These are phyloP conservation scores for Diplosphaera chodatii DNA, from an alignment of 139 green algal genomes.

Conservation along the genomic window DNA sequence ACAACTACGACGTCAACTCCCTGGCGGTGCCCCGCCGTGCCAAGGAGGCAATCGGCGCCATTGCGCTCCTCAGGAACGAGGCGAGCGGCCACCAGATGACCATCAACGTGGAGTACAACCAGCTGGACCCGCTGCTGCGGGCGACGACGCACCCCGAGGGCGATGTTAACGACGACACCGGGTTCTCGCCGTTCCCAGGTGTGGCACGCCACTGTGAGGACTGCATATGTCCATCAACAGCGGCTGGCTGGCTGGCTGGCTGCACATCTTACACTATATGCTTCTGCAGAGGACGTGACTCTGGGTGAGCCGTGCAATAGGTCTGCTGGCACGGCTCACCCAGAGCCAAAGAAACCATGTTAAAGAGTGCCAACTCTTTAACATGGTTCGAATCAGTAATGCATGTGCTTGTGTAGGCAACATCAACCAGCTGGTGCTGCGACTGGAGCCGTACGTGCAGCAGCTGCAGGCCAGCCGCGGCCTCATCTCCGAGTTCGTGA, in stretches of 20 bases:
- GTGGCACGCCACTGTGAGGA: not conserved
- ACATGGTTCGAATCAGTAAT: no score
- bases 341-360: no score
- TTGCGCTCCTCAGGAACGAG: conserved; percentile 47
- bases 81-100: conserved; percentile 49
- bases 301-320: no score
- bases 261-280: no score
- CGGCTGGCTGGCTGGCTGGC: no score
- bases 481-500: conserved; percentile 96
- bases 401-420: conserved; percentile 65
- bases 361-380: no score
- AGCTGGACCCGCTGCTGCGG: conserved; percentile 90
- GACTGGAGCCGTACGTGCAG: conserved; percentile 65
- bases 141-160: conserved; percentile 64
- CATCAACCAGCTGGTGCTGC: conserved; percentile 94
- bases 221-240: no score
- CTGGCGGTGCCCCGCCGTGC: conserved; percentile 86
- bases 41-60: conserved; percentile 93
- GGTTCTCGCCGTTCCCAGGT: conserved; percentile 92
- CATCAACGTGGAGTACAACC: conserved; percentile 99
- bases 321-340: no score
- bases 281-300: no score
- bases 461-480: conserved; percentile 70
- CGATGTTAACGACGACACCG: conserved; percentile 82
- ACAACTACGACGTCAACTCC: conserved; percentile 90